Conservation (phyloP, 1,139 yeast species). For the Kluyveromyces sp. region DNA sequence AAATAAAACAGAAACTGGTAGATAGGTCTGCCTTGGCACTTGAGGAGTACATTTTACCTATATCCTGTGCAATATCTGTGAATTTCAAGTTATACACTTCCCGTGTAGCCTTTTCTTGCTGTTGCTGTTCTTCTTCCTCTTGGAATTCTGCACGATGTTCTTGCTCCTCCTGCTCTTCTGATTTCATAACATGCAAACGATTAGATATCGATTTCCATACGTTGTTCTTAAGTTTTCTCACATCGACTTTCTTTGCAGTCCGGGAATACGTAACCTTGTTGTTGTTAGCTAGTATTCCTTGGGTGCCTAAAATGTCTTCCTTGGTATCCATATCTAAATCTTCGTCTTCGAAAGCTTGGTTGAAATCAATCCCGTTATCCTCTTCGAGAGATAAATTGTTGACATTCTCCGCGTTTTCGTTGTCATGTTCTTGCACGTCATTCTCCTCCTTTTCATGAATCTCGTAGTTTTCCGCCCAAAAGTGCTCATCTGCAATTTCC, state of each 20-base stretch:
- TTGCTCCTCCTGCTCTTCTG: slow-evolving; percentile 6
- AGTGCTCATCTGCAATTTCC: slow-evolving; percentile 52
- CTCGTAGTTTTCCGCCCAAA: slow-evolving; percentile 64
- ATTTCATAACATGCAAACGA: slow-evolving; percentile 11
- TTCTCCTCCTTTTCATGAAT: slow-evolving; percentile 34
- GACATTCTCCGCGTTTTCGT: slow-evolving; percentile 20
- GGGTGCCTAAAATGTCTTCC: slow-evolving; percentile 12
- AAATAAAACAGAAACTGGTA: slow-evolving; percentile 81
- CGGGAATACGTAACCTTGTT: slow-evolving; percentile 61
- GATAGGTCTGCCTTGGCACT: slow-evolving; percentile 60
- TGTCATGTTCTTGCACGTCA: slow-evolving; percentile 21
- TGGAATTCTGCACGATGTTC: background rate
- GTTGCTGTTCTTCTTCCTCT: background rate
- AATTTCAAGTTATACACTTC: slow-evolving; percentile 22
- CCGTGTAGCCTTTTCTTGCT: background rate
- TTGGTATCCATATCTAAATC: slow-evolving; percentile 23
- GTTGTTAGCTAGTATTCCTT: slow-evolving; percentile 34
- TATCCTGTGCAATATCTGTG: slow-evolving; percentile 37
- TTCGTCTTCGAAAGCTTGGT: slow-evolving; percentile 36
- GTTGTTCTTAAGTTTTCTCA: slow-evolving; percentile 69
- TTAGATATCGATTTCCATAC: slow-evolving; percentile 56
- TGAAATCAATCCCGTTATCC: slow-evolving; percentile 36
- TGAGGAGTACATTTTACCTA: slow-evolving; percentile 45
- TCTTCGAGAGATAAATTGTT: slow-evolving; percentile 26
- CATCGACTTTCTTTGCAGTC: slow-evolving; percentile 80